A percentile compares a stretch with the other conserved stretches of the same genome.
Evolutionary conservation across 768 basidiomycete species (phyloP).

Genomic region (Grammothele lineata): DNA sequence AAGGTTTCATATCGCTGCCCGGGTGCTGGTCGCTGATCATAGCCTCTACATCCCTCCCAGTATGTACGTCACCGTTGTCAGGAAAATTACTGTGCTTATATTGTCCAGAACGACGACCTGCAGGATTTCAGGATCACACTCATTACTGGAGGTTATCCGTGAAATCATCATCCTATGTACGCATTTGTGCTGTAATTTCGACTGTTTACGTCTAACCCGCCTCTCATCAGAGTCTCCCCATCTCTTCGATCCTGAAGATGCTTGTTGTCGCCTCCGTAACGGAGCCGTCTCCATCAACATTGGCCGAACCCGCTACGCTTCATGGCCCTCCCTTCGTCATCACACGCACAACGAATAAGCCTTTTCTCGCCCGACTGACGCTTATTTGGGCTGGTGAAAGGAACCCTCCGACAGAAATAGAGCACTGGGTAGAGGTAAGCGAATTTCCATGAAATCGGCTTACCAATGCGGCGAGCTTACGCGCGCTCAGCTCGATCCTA

Average conservation of each 20-base stretch:
- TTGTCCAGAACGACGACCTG: conserved; percentile 33
- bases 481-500: conserved; percentile 38
- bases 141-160: conserved; percentile 46
- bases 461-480: neutral
- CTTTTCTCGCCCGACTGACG: conserved; percentile 40
- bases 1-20: conserved; percentile 44
- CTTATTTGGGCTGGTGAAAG: conserved; percentile 38
- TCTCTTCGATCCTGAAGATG: conserved; percentile 29
- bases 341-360: conserved; percentile 37
- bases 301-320: conserved; percentile 31
- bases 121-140: too few species aligned
- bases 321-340: conserved; percentile 37
- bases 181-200: conserved; percentile 14
- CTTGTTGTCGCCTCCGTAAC: conserved; percentile 34
- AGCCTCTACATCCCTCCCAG: conserved; percentile 42
- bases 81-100: too few species aligned
- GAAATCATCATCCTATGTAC: conserved; percentile 44
- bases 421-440: conserved; percentile 49
- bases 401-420: conserved; percentile 39
- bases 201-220: neutral
- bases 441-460: neutral
- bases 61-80: too few species aligned
- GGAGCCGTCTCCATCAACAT: conserved; percentile 32
- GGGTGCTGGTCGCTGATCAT: conserved; percentile 38
- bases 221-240: conserved; percentile 28